Percentiles rank a stretch among this genome's conserved stretches.
Conservation (phyloP, 2,329 filamentous ascomycete genomes). For the Colletotrichum simmondsii region DNA sequence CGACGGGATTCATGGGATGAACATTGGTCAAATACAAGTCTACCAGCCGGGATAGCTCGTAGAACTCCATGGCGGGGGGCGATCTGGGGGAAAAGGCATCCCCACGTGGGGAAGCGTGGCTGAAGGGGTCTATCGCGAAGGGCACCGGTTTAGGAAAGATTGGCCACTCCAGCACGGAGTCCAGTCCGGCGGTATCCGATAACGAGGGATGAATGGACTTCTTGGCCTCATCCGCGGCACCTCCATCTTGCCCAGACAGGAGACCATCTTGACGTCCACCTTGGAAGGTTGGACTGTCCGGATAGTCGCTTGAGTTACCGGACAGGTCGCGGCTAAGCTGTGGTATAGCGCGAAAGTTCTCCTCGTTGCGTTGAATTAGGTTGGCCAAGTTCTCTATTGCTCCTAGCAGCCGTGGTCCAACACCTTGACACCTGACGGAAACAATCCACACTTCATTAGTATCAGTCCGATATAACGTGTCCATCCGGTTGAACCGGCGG, state of each 20-base stretch:
- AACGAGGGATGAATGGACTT: not conserved
- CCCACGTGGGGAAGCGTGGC: conserved; percentile 15
- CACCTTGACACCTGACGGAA: conserved; percentile 23
- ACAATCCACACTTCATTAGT: conserved; percentile 4
- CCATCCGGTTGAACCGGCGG: not conserved
- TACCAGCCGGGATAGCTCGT: conserved; percentile 24
- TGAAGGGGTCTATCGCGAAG: conserved; percentile 25
- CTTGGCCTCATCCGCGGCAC: not conserved
- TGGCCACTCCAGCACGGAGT: conserved; percentile 32
- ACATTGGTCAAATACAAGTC: conserved; percentile 28
- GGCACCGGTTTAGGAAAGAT: conserved; percentile 32
- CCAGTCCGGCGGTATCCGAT: conserved; percentile 26
- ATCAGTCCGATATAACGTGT: not conserved
- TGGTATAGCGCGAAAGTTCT: conserved; percentile 31
- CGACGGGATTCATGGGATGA: conserved; percentile 29
- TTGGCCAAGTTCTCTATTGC: conserved; percentile 32
- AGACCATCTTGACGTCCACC: not conserved
- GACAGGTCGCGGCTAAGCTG: conserved; percentile 31
- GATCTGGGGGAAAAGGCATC: conserved; percentile 23
- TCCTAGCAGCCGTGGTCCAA: conserved; percentile 24
- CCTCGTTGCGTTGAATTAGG: conserved; percentile 33
- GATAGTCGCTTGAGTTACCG: conserved; percentile 28
- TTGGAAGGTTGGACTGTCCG: conserved; percentile 24
- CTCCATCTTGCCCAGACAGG: conserved; percentile 2
- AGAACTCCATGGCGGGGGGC: conserved; percentile 29